These are phyloP conservation scores for Eimeria necatrix DNA, from an alignment of 169 alveolate genomes.

Conservation along the genomic window DNA sequence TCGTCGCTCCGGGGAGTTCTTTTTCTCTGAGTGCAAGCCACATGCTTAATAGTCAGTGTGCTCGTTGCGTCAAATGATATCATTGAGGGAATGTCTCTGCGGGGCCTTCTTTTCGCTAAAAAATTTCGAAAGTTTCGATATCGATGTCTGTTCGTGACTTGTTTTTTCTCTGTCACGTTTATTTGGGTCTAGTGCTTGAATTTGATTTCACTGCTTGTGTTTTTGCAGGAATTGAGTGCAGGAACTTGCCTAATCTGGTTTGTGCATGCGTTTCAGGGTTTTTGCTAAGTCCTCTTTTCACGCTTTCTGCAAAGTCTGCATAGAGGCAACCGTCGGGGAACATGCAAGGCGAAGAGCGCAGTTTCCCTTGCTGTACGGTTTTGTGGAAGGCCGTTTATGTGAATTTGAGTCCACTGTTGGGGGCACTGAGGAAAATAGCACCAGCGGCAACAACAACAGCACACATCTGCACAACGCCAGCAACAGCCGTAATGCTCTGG, in stretches of 20 bases:
- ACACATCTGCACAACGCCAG: background rate
- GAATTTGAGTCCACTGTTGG: background rate
- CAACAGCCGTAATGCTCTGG: background rate
- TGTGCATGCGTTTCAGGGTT: background rate
- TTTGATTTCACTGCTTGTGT: too few relatives aligned
- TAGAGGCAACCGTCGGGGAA: background rate
- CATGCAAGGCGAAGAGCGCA: conserved; percentile 27
- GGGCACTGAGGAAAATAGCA: background rate
- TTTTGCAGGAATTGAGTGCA: too few relatives aligned
- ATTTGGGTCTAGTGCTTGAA: too few relatives aligned
- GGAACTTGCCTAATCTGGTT: background rate
- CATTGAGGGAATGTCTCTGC: too few relatives aligned
- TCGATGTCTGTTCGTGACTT: too few relatives aligned
- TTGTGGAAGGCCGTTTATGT: background rate
- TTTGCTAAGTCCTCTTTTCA: conserved; percentile 52
- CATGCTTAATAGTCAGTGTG: too few relatives aligned
- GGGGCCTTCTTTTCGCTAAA: too few relatives aligned
- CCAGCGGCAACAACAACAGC: background rate
- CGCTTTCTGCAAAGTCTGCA: conserved; percentile 67
- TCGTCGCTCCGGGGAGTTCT: too few relatives aligned
- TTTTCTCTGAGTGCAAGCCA: too few relatives aligned
- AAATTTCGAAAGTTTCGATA: too few relatives aligned
- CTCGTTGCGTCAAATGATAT: too few relatives aligned
- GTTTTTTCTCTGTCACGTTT: too few relatives aligned
- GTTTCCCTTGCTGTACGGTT: conserved; percentile 35